phyloP scores from a whole-genome alignment of 768 basidiomycete species.

The Clathrus columnatus region DNA sequence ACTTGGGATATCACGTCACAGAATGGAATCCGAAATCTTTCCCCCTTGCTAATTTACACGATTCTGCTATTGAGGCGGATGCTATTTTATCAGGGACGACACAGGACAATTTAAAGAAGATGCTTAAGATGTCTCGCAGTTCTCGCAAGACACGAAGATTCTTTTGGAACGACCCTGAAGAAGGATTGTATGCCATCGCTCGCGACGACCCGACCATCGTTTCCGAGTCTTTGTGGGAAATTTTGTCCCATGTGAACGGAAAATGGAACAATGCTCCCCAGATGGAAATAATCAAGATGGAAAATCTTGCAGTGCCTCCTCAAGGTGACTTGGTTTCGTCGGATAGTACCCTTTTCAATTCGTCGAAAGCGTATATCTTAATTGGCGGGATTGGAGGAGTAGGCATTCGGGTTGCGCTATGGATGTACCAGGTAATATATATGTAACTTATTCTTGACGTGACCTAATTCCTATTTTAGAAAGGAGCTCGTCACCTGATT shows the following conservation, averaged over 20 bases:
- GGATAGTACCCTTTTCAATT: conserved; percentile 21
- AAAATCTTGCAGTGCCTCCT: neutral
- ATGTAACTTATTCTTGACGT: neutral
- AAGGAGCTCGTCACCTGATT: conserved; percentile 28
- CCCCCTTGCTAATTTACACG: too few relatives aligned
- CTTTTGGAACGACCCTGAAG: conserved; percentile 11
- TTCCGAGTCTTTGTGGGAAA: conserved; percentile 13
- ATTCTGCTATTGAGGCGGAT: too few relatives aligned
- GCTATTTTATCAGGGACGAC: too few relatives aligned
- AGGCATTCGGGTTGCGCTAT: conserved; percentile 31
- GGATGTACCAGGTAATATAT: conserved; percentile 32
- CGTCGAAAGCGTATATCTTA: conserved; percentile 27
- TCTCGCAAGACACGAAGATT: conserved; percentile 2
- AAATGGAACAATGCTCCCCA: neutral
- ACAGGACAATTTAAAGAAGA: too few relatives aligned
- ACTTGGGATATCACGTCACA: too few relatives aligned
- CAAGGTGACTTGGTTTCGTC: conserved; percentile 1
- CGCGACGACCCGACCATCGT: conserved; percentile 11
- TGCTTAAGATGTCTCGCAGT: too few relatives aligned
- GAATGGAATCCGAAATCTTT: too few relatives aligned
- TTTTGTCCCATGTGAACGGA: neutral
- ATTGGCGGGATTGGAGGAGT: conserved; percentile 32
- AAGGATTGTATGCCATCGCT: conserved; percentile 3
- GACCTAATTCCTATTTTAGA: conserved; percentile 15
- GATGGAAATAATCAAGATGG: neutral